Base-by-base conservation (phyloP, 208 protist genomes). In the Balamuthia mandrillaris region DNA sequence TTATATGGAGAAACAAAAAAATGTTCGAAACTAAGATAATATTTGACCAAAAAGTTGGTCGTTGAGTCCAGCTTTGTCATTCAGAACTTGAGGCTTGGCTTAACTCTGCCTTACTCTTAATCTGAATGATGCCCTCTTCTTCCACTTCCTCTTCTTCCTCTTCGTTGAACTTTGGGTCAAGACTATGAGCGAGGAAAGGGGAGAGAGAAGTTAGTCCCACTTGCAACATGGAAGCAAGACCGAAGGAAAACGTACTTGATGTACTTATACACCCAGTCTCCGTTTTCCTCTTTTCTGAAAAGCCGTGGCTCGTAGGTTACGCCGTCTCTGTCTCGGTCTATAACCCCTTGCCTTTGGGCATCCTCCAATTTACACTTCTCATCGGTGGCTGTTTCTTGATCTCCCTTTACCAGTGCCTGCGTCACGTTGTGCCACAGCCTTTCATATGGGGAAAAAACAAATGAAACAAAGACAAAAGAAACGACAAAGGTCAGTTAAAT, bases 311-410 rank as follows among this genome's bases (percentile, higher is more conserved):
- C 9, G n/a, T 75, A 75, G 3, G 66, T 52, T 45, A 75, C 66
- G 33, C 54, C 65, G 18, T 85, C 74, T 33, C 85, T 81, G 42
- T 85, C 85, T 58, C 88, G 78, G 16, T 77, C 45, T 44, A 45
- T 51, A 9, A 83, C 85, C 37, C 29, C 68, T 41, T 87, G n/a
- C 49, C 92, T 60, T 85, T 93, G 91, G 35, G 31, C 61, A 3
- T 91, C 60, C 56, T 94, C 92, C 10, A 94, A 63, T 42, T 88
- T 86, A 61, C 56, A 75, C 56, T 94, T 94, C 44, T 90, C 88
- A 9, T 82, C 44, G 4, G 89, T 92, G n/a, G 92, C 92, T 7
- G 78, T 44, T 39, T 91, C 66, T 65, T 93, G 88, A 86, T 94
- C 88, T 18, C 88, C 88, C 29, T 66, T 52, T 29, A 86, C 68